Percentiles rank a stretch among this genome's conserved stretches.
phyloP scores from a whole-genome alignment of 2,329 filamentous ascomycete genomes.

The Amylocarpus encephaloides region DNA sequence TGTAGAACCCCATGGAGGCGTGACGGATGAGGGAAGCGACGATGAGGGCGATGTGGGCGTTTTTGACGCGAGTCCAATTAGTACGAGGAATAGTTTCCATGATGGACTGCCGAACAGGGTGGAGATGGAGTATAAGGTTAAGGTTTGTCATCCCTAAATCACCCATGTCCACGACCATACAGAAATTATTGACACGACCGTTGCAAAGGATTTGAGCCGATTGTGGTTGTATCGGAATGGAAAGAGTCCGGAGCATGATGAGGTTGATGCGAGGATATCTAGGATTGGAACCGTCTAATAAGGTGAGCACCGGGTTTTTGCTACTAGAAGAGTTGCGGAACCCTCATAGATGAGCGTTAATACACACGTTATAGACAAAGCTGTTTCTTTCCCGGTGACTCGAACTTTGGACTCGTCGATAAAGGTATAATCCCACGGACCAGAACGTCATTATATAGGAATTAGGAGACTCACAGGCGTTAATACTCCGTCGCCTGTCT shows the following conservation, averaged over 20 bases:
- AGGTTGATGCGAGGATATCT: not conserved
- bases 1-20: not conserved
- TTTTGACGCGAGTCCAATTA: constrained; percentile 23
- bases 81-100: constrained; percentile 1
- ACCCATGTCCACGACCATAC: too few species aligned
- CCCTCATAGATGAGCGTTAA: not conserved
- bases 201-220: constrained; percentile 6
- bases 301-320: not conserved
- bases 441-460: too few species aligned
- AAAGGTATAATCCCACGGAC: too few species aligned
- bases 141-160: too few species aligned
- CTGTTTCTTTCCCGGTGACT: not conserved
- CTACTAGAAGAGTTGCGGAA: not conserved
- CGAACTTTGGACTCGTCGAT: not conserved
- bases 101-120: not conserved
- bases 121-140: constrained; percentile 3
- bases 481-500: too few species aligned
- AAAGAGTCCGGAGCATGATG: constrained; percentile 1
- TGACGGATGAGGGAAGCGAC: constrained; percentile 15
- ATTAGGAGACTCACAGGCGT: too few species aligned
- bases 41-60: constrained; percentile 16
- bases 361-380: too few species aligned
- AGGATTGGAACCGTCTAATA: constrained; percentile 1
- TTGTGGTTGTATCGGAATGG: constrained; percentile 7
- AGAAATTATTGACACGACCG: too few species aligned